These are phyloP conservation scores for Fusarium oxysporum DNA, from an alignment of 2,329 filamentous ascomycete genomes.

Conservation along the genomic window DNA sequence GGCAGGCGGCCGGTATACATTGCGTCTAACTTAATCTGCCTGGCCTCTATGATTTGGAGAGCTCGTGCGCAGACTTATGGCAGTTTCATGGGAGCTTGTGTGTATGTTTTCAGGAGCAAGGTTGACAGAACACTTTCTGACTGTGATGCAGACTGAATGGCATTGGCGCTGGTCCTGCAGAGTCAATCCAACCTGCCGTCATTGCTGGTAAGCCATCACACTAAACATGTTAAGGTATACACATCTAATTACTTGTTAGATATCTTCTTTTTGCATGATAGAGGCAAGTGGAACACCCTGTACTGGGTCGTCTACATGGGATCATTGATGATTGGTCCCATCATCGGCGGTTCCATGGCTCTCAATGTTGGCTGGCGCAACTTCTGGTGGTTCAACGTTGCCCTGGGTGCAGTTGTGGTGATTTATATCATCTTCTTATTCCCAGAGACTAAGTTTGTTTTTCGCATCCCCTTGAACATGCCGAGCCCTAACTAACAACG, in stretches of 20 bases:
- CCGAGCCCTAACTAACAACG: background rate
- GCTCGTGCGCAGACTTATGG: background rate
- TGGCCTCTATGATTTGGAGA: constrained; percentile 1
- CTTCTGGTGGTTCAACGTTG: constrained; percentile 1
- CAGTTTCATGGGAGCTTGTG: background rate
- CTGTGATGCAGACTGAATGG: background rate
- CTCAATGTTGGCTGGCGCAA: constrained; percentile 1
- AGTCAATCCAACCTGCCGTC: background rate
- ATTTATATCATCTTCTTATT: background rate
- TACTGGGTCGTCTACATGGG: constrained; percentile 4
- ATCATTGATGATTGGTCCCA: background rate
- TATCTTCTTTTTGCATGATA: background rate
- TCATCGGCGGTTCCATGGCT: background rate
- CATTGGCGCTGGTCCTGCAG: background rate
- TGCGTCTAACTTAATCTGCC: background rate
- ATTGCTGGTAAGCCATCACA: background rate
- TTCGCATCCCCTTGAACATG: accelerated
- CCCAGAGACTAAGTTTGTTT: background rate
- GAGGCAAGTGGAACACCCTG: constrained; percentile 1
- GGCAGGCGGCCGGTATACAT: background rate
- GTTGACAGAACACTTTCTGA: background rate
- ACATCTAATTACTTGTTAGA: background rate
- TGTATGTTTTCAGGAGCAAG: background rate
- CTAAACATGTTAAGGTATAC: background rate
- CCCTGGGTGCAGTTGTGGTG: background rate